These are phyloP conservation scores for Globisporangium barbulae DNA, from an alignment of 352 stramenopile species.

Conservation along the genomic window DNA sequence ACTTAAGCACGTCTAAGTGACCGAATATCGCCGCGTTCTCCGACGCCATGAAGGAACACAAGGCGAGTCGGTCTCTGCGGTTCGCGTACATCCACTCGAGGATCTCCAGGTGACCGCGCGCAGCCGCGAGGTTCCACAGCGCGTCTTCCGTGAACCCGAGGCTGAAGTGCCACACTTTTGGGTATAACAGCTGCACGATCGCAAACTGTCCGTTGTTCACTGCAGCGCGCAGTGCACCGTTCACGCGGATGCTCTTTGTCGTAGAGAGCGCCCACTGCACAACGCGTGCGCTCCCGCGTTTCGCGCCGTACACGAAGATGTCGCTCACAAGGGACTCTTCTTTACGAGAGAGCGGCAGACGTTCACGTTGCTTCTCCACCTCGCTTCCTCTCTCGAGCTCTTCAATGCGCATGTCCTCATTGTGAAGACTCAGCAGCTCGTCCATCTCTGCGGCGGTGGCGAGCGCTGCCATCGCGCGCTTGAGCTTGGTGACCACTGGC, in stretches of 20 bases:
- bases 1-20: slow-evolving; percentile 4
- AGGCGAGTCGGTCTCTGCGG: background rate
- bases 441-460: slow-evolving; percentile 1
- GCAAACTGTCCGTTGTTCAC: slow-evolving; percentile 8
- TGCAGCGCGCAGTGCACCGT: slow-evolving; percentile 10
- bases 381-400: background rate
- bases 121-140: slow-evolving; percentile 11
- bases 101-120: slow-evolving; percentile 9
- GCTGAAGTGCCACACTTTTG: slow-evolving; percentile 6
- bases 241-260: slow-evolving; percentile 1
- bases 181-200: slow-evolving; percentile 4
- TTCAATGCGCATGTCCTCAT: slow-evolving; percentile 3
- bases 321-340: slow-evolving; percentile 8
- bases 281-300: slow-evolving; percentile 4
- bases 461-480: background rate
- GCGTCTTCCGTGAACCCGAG: slow-evolving; percentile 12
- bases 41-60: slow-evolving; percentile 3
- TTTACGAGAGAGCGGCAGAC: background rate
- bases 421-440: background rate
- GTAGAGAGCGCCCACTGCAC: slow-evolving; percentile 7
- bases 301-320: slow-evolving; percentile 14
- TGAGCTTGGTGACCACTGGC: slow-evolving; percentile 7
- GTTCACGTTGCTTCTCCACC: background rate
- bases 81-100: slow-evolving; percentile 12
- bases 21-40: slow-evolving; percentile 9